Base-by-base conservation (phyloP, 1,139 yeast genomes). In the Candida neerlandica region DNA sequence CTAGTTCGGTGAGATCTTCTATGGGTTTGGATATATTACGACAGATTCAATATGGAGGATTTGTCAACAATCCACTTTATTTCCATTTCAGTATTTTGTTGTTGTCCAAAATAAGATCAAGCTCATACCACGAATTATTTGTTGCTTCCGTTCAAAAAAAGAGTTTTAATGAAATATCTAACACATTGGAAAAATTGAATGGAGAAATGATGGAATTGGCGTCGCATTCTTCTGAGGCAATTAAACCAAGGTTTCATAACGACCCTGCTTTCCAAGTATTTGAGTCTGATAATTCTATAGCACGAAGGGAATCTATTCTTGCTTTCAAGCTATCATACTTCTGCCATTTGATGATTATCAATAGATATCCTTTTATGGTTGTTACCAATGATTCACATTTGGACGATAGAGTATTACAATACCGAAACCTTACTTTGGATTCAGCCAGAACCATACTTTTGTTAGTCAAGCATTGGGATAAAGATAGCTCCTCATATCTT, bases 391-490 rank as follows among this genome's bases (percentile, higher is more conserved):
- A 61, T 19, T 46, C 49, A 27, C 58, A 56, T 16, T 52, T 56
- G 37, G 56, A 58, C 21, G 51, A 50, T 6, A 57, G 60, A 26
- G 52, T 55, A 26, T 40, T 54, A 1, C 60, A 56, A 35, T 62
- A 63, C 46, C 53, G 75, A 38, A 60, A 62, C 33, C 45, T 69
- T 29, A 64, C 70, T 1, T 52, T 68, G 23, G 66, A 70, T 47
- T 62, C 75, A 19, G 71, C 78, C 2, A 59, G 77, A 49, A 73
- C 77, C 1, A 66, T 73, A 5, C 54, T 74, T 30, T 58, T 60
- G 16, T 53, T 71, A 35, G 58, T 62, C 3, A 57, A 55, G 12
- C 62, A 58, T 40, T 37, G 70, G 23, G 61, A 61, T 41, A 57
- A 58, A 21, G 52, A 55, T 5, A 56, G 54, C 7, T 51, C 61